A percentile compares a stretch with the other conserved stretches of the same genome.
These are phyloP conservation scores for Euphorbia schlechtendalii DNA, from an alignment of 441 rosid species.

Conservation along the genomic window DNA sequence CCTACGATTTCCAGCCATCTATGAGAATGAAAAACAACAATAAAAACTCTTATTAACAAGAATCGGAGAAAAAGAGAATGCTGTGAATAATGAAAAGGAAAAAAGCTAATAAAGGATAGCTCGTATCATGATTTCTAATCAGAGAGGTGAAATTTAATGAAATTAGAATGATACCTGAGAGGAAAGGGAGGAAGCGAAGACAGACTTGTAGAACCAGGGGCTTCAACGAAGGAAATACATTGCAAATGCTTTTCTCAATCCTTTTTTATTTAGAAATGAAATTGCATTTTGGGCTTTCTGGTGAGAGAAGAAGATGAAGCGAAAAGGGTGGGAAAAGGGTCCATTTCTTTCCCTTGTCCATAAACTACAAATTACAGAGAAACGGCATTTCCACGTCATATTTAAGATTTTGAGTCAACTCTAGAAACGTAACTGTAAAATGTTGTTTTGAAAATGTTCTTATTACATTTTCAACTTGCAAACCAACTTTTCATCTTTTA, in stretches of 20 bases:
- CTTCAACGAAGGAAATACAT: not conserved
- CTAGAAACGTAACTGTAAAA: too few species aligned
- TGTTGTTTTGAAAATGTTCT: too few species aligned
- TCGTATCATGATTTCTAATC: not conserved
- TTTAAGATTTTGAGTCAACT: too few species aligned
- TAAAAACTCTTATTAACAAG: not conserved
- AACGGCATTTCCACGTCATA: constrained; percentile 3
- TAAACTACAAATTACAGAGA: not conserved
- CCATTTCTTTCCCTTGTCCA: not conserved
- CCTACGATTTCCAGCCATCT: not conserved
- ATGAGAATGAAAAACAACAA: not conserved
- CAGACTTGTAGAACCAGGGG: constrained; percentile 15
- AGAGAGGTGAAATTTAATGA: not conserved
- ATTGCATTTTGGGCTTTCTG: not conserved
- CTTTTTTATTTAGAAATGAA: not conserved
- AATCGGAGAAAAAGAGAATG: not conserved
- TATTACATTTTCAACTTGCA: too few species aligned
- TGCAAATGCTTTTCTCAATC: not conserved
- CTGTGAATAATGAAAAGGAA: not conserved
- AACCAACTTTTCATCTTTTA: too few species aligned
- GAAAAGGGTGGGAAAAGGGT: constrained; percentile 27
- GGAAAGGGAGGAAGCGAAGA: constrained; percentile 7
- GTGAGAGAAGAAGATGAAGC: constrained; percentile 1
- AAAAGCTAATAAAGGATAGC: not conserved
- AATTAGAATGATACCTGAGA: constrained; percentile 10